Base-by-base conservation (phyloP, 257 asterid genomes). In the Apocynum venetum region DNA sequence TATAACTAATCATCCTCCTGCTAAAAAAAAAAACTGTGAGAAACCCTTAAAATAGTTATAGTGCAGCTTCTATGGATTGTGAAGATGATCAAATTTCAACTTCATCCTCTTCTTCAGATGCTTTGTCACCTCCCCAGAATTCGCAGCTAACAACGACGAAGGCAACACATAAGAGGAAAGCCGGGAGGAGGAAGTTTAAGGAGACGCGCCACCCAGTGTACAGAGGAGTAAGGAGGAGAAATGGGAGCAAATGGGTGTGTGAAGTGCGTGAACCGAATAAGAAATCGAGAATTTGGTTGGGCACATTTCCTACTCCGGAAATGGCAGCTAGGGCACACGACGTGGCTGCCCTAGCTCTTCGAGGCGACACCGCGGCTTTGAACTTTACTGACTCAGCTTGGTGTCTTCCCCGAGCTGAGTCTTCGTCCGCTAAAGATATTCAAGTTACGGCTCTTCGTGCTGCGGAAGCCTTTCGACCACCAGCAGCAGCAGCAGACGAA, bases 171-270 rank as follows among this genome's bases (percentile, higher is more conserved):
- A 91, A 91, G 87, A 87, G 82, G 64, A 85, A 86, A 25, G 80
- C 92, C 43, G 92, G 94, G 3, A 51, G 92, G 78, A 87, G 80
- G 74, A 90, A 89, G 84, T 85, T 89, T 72, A 86, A 83, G 76
- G 96, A 91, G 79, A 85, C 94, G 17, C 84, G 92, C 80, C 96
- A 89, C 83, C 91, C 96, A 0, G 82, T 89, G 8, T 87, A 81
- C 80, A 87, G 90, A 72, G 96, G 92, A 51, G 88, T 91, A 3
- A 60, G 96, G 77, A 78, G 72, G 25, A 71, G 89, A 61, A 85
- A 85, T 36, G 82, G 85, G 73, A 82, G 77, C 10, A 84, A 84
- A 57, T 89, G 92, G 96, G 93, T 87, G 0, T 87, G 93, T 70
- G 93, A 90, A 87, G 61, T 89, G 49, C 86, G 84, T 0, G 87